Evolutionary conservation across 129 eudicot species (phyloP).

Genomic region (Calendula officinalis): DNA sequence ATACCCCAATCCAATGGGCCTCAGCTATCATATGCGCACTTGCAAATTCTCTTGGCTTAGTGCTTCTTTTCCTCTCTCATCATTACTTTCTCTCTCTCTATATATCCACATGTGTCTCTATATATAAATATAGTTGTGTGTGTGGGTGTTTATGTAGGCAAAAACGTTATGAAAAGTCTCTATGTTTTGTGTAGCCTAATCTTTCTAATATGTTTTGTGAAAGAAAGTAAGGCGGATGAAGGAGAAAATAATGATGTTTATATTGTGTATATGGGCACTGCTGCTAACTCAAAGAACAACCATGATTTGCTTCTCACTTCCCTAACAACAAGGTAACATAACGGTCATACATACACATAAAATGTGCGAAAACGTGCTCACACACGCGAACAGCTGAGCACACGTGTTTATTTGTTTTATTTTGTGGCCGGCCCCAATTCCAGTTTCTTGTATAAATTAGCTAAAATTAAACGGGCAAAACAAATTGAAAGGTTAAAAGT

Average conservation of each 20-base stretch:
- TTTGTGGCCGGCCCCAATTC: too few relatives aligned
- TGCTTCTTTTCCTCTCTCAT: conserved; percentile 24
- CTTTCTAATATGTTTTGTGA: conserved; percentile 19
- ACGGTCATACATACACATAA: neutral
- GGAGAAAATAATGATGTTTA: conserved; percentile 41
- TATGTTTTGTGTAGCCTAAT: conserved; percentile 27
- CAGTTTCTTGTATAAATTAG: too few relatives aligned
- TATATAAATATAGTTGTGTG: conserved; percentile 9
- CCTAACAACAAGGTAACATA: conserved; percentile 38
- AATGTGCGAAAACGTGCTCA: too few relatives aligned
- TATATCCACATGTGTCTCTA: conserved; percentile 21
- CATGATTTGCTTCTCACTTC: conserved; percentile 54
- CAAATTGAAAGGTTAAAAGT: neutral
- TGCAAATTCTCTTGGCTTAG: conserved; percentile 25
- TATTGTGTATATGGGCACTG: conserved; percentile 76
- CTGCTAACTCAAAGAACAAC: conserved; percentile 35
- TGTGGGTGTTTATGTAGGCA: conserved; percentile 10
- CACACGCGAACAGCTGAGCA: too few relatives aligned
- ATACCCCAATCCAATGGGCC: conserved; percentile 12
- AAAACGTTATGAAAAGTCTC: conserved; percentile 30
- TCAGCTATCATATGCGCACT: conserved; percentile 25
- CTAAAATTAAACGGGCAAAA: too few relatives aligned
- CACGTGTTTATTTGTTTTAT: neutral
- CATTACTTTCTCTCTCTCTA: conserved; percentile 17
- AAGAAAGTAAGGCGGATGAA: conserved; percentile 29